Evolutionary conservation across 2,329 filamentous ascomycete genomes (phyloP).

Genomic region (Pseudocercospora fuligena): DNA sequence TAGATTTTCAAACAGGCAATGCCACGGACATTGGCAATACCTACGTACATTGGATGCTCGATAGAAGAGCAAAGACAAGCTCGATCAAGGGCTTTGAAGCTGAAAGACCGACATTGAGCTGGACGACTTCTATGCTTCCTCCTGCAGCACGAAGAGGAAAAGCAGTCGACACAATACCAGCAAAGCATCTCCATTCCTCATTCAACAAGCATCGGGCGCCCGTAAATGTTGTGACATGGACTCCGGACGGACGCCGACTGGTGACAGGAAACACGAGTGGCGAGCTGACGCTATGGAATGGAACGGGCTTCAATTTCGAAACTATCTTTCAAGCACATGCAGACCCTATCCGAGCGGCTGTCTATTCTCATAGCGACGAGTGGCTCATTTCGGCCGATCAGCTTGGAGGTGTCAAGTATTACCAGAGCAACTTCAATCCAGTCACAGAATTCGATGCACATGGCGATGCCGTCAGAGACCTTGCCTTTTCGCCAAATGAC

Average conservation of each 20-base stretch:
- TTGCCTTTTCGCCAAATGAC: conserved; percentile 93
- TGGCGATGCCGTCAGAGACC: conserved; percentile 83
- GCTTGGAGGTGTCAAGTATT: conserved; percentile 95
- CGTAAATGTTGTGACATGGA: conserved; percentile 97
- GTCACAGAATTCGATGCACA: conserved; percentile 94
- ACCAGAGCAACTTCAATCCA: conserved; percentile 99
- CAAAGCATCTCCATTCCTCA: conserved; percentile 96
- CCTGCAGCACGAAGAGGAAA: conserved; percentile 75
- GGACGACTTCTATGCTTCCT: conserved; percentile 89
- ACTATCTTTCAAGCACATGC: conserved; percentile 99
- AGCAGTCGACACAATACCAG: conserved; percentile 84
- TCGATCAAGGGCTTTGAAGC: conserved; percentile 72
- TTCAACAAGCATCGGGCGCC: conserved; percentile 98
- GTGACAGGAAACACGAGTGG: conserved; percentile 94
- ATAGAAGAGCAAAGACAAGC: conserved; percentile 76
- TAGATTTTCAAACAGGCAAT: conserved; percentile 30
- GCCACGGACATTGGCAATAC: conserved; percentile 44
- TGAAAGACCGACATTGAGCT: conserved; percentile 86
- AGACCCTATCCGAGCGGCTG: conserved; percentile 77
- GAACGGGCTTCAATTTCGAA: conserved; percentile 98
- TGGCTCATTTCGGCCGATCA: conserved; percentile 97
- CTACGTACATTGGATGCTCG: conserved; percentile 78
- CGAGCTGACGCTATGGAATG: conserved; percentile 98
- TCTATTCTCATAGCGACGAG: conserved; percentile 94
- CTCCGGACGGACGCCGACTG: conserved; percentile 87